Conservation (phyloP, 2,329 filamentous ascomycete species). For the Diaporthe australafricana region DNA sequence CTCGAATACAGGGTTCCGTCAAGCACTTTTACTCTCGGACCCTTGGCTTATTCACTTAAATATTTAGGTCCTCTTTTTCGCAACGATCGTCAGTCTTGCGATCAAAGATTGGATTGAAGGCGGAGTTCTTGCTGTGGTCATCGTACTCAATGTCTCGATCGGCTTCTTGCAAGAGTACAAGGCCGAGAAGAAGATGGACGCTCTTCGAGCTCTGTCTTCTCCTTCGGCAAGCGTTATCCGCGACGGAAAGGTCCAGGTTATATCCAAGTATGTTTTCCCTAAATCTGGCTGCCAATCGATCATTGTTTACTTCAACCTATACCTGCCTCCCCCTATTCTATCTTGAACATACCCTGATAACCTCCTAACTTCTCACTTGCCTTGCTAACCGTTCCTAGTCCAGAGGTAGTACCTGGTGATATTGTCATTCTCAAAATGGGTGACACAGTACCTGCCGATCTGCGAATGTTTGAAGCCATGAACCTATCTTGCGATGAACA, state of each 20-base stretch:
- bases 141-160: slow-evolving; percentile 74
- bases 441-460: slow-evolving; percentile 79
- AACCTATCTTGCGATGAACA: slow-evolving; percentile 85
- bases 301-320: slow-evolving; percentile 33
- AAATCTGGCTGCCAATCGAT: background rate
- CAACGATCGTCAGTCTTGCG: slow-evolving; percentile 78
- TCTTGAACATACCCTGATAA: background rate
- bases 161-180: slow-evolving; percentile 75
- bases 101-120: slow-evolving; percentile 61
- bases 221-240: slow-evolving; percentile 73
- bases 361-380: no score
- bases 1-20: background rate
- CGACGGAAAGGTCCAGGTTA: slow-evolving; percentile 67
- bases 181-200: slow-evolving; percentile 76
- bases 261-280: slow-evolving; percentile 63
- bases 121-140: slow-evolving; percentile 49
- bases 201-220: slow-evolving; percentile 69
- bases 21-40: slow-evolving; percentile 46
- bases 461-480: slow-evolving; percentile 78
- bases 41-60: slow-evolving; percentile 52
- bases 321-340: background rate
- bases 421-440: slow-evolving; percentile 76
- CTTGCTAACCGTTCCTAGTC: slow-evolving; percentile 51
- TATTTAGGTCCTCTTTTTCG: slow-evolving; percentile 79
- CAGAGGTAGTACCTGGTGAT: slow-evolving; percentile 78